Evolutionary conservation across 2,329 filamentous ascomycete species (phyloP).

Genomic region (Fusarium nisikadoi): DNA sequence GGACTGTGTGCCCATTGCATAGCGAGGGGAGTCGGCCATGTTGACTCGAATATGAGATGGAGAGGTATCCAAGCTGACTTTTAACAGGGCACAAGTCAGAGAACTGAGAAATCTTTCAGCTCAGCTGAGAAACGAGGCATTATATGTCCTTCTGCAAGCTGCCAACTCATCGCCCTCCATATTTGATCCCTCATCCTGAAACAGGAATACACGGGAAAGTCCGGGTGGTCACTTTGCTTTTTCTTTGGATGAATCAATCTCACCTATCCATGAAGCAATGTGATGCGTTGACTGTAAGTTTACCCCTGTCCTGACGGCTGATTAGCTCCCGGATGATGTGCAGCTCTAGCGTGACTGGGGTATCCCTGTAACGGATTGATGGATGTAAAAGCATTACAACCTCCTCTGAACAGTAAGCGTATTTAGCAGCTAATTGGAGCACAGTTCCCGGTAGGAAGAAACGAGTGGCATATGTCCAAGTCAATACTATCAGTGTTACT

Average conservation of each 20-base stretch:
- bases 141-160: neutral
- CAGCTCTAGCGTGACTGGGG: constrained; percentile 5
- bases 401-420: neutral
- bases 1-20: constrained; percentile 38
- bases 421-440: neutral
- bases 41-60: neutral
- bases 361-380: neutral
- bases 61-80: neutral
- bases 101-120: neutral
- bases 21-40: constrained; percentile 32
- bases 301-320: neutral
- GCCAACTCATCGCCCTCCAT: neutral
- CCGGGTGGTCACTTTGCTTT: constrained; percentile 11
- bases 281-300: neutral
- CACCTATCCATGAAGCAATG: neutral
- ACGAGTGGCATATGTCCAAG: neutral
- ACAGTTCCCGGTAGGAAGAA: neutral
- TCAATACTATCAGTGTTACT: neutral
- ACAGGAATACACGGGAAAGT: constrained; percentile 1
- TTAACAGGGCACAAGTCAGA: neutral
- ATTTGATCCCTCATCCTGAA: neutral
- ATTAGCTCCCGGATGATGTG: constrained; percentile 19
- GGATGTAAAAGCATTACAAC: neutral
- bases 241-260: neutral
- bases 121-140: neutral